Evolutionary conservation across 805 yeast species (phyloP), one percentile per base, ranked within the genome.

Genomic region (Geotrichum ghanense): DNA sequence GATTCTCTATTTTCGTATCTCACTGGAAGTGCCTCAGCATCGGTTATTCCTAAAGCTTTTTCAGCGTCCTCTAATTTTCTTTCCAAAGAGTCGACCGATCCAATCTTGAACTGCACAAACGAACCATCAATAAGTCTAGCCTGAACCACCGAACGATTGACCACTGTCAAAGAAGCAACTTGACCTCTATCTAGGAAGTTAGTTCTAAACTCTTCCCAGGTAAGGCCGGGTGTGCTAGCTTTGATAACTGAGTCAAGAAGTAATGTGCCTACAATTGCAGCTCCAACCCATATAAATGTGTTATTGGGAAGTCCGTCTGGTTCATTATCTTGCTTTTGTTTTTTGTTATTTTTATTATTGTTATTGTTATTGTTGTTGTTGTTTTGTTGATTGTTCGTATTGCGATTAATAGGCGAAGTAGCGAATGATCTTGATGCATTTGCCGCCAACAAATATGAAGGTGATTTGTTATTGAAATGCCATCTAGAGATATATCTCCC

Each of bases 201-300:
- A 3, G 80, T 70, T 39, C 86, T 75, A 68, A 92, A 90, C 59
- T 90, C 95, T 67, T 92, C 97, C 82, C 88, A 92, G 2, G 96
- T 79, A 49, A 90, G 71, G 58, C 85, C 88, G 24, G 44, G 19
- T n/a, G 44, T 22, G 19, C 17, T n/a, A 17, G 39, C 44, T 22
- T 42, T 25, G 25, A 42, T 24, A 12, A 17, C 16, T 41, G 47
- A 43, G 39, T 45, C 25, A 22, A 22, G 23, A 9, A 23, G 22
- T 23, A 31, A 19, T 24, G 39, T n/a, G 45, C 42, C 23, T 20
- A 43, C 43, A 23, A 35, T 17, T 5, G 43, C 49, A 39, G 35
- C 44, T 46, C 22, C 43, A 22, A 23, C 24, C 45, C 25, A 24
- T 46, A 50, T 45, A 48, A 42, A 46, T 7, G 22, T 42, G 17